These are phyloP conservation scores for Porcisia hertigi DNA, from an alignment of 208 protist species.

Conservation along the genomic window DNA sequence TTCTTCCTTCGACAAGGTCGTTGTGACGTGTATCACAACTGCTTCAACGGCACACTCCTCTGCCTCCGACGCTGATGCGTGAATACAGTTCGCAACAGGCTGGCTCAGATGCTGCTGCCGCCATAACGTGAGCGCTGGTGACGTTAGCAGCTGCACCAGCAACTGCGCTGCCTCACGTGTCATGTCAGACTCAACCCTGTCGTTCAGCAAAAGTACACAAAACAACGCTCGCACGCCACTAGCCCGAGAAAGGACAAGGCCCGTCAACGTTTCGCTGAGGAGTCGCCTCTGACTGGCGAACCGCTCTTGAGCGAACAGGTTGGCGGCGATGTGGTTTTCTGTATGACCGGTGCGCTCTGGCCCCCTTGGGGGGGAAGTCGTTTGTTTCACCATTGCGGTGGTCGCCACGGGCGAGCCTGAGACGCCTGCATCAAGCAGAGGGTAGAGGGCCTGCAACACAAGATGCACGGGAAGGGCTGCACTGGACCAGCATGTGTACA, in stretches of 20 bases:
- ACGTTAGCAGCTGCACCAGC: constrained; percentile 50
- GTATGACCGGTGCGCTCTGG: background rate
- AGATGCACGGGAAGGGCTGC: constrained; percentile 27
- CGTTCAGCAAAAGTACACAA: constrained; percentile 65
- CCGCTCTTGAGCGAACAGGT: constrained; percentile 39
- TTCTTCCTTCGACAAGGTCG: constrained; percentile 31
- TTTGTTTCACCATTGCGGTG: background rate
- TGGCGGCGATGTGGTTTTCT: constrained; percentile 50
- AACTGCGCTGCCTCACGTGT: constrained; percentile 55
- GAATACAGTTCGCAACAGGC: background rate
- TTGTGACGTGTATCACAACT: background rate
- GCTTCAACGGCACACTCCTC: background rate
- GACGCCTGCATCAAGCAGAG: constrained; percentile 44
- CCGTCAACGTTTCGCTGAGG: constrained; percentile 49
- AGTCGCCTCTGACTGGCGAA: constrained; percentile 40
- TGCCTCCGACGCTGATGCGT: background rate
- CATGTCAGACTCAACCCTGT: constrained; percentile 43
- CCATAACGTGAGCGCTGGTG: constrained; percentile 7
- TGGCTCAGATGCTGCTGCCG: background rate
- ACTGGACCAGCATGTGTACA: constrained; percentile 60
- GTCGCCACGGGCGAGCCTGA: background rate
- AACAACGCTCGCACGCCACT: constrained; percentile 56
- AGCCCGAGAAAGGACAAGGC: constrained; percentile 40
- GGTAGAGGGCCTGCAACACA: constrained; percentile 69
- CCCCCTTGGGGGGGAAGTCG: too few relatives aligned